Evolutionary conservation across 2,329 filamentous ascomycete genomes (phyloP).

Genomic region (Monilinia fructicola): DNA sequence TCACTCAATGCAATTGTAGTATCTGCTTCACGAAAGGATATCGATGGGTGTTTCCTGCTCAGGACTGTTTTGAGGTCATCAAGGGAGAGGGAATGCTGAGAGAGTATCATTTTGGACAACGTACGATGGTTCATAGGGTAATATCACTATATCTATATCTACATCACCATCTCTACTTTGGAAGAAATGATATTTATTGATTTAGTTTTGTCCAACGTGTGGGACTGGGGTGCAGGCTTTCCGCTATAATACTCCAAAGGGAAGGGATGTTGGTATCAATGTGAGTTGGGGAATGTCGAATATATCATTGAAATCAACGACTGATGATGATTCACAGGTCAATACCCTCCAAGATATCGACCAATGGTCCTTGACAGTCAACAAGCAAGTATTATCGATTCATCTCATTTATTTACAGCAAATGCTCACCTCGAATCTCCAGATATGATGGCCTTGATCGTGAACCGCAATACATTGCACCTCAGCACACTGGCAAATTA

Average conservation of each 20-base stretch:
- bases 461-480: conserved; percentile 28
- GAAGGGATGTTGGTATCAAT: conserved; percentile 45
- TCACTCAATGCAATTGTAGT: conserved; percentile 64
- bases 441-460: conserved; percentile 29
- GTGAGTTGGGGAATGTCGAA: conserved; percentile 38
- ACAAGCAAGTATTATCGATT: conserved; percentile 16
- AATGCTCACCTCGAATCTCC: neutral
- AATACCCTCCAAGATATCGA: conserved; percentile 30
- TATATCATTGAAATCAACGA: neutral
- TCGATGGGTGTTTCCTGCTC: conserved; percentile 42
- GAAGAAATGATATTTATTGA: neutral
- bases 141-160: no score
- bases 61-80: conserved; percentile 46
- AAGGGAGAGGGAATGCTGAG: conserved; percentile 48
- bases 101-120: conserved; percentile 47
- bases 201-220: conserved; percentile 54
- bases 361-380: conserved; percentile 26
- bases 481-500: conserved; percentile 24
- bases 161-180: neutral
- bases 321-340: conserved; percentile 23
- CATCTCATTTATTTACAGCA: neutral
- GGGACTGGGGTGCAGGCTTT: conserved; percentile 46
- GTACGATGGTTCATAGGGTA: conserved; percentile 46
- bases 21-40: conserved; percentile 56
- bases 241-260: conserved; percentile 36